These are phyloP conservation scores for Mucor velutinosus DNA, from an alignment of 371 early-diverging fungal species.

Conservation along the genomic window DNA sequence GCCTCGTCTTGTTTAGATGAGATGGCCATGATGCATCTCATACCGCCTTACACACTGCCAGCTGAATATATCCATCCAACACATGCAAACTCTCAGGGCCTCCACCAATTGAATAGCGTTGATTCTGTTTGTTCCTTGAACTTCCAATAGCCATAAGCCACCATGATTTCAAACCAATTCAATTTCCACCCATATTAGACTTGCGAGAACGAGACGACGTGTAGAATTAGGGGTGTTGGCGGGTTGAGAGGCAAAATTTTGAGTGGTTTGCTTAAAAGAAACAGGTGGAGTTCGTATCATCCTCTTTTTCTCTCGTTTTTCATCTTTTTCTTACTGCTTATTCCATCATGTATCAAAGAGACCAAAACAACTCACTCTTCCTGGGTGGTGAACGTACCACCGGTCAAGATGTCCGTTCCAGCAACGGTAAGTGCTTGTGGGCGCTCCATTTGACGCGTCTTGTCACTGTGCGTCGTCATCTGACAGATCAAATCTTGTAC, in stretches of 20 bases:
- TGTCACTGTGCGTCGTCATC: background rate
- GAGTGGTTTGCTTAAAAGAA: background rate
- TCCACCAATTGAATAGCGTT: background rate
- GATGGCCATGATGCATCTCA: too few relatives aligned
- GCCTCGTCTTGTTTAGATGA: too few relatives aligned
- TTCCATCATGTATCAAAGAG: constrained; percentile 22
- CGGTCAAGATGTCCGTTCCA: constrained; percentile 92
- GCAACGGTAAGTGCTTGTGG: constrained; percentile 80
- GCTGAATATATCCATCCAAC: background rate
- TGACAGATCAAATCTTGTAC: constrained; percentile 1
- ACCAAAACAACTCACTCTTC: constrained; percentile 41
- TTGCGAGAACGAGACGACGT: background rate
- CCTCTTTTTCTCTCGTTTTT: background rate
- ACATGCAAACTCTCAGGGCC: background rate
- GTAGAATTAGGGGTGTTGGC: background rate
- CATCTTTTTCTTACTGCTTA: background rate
- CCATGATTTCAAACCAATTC: background rate
- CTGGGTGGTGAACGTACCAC: constrained; percentile 92
- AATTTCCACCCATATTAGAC: background rate
- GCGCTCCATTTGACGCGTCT: constrained; percentile 11
- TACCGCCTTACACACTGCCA: background rate
- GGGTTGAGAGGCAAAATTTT: background rate
- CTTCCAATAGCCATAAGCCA: constrained; percentile 5
- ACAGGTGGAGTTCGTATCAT: background rate
- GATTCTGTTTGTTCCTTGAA: background rate